These are phyloP conservation scores for Hordeum vulgare DNA, from an alignment of 176 grass and related monocot species.

Conservation along the genomic window DNA sequence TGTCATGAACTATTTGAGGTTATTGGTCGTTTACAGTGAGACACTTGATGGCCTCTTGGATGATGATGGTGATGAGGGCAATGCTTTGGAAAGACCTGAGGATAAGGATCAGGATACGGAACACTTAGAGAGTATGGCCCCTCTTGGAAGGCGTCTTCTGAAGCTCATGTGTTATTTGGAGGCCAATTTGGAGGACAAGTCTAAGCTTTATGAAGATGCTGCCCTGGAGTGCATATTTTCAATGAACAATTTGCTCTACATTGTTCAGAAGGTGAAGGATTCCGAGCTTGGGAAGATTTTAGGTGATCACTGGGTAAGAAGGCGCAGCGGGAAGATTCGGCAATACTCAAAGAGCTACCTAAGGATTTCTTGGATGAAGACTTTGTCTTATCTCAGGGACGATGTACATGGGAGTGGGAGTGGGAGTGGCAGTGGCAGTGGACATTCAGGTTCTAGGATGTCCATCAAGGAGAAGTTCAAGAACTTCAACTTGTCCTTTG, in stretches of 20 bases:
- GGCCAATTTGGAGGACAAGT: constrained; percentile 86
- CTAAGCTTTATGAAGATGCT: constrained; percentile 90
- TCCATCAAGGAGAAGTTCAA: constrained; percentile 88
- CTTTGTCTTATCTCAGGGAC: constrained; percentile 77
- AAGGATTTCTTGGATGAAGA: constrained; percentile 78
- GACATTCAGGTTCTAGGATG: constrained; percentile 72
- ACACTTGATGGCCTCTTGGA: constrained; percentile 61
- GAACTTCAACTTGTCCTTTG: constrained; percentile 89
- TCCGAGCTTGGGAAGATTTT: constrained; percentile 91
- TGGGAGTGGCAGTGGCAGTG: constrained; percentile 39
- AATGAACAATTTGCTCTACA: constrained; percentile 97
- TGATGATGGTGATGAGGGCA: constrained; percentile 27
- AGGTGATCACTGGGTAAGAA: constrained; percentile 78
- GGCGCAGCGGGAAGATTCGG: constrained; percentile 64
- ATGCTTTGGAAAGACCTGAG: constrained; percentile 4
- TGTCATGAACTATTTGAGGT: constrained; percentile 89
- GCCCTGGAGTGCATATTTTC: constrained; percentile 78
- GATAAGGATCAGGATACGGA: constrained; percentile 44
- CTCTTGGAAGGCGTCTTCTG: constrained; percentile 48
- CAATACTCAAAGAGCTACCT: constrained; percentile 84
- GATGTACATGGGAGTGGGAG: constrained; percentile 46
- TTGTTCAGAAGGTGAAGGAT: constrained; percentile 81
- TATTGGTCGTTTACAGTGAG: constrained; percentile 69
- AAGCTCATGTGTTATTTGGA: constrained; percentile 83
- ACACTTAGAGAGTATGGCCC: constrained; percentile 57